These are phyloP conservation scores for Dothiorella sarmentorum DNA, from an alignment of 2,329 filamentous ascomycete species.

Conservation along the genomic window DNA sequence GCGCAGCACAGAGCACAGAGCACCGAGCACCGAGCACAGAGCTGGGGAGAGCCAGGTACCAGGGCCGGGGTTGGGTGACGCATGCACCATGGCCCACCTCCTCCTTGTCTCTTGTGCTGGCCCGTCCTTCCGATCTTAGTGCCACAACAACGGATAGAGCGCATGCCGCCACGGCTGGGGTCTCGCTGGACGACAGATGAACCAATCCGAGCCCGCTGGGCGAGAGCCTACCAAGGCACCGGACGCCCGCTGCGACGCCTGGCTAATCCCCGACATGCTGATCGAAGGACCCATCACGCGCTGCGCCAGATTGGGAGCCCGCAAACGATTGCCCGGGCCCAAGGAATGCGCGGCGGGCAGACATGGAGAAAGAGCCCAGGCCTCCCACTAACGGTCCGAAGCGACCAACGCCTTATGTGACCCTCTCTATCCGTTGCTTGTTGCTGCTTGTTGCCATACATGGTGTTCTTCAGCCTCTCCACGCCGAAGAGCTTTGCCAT, in stretches of 20 bases:
- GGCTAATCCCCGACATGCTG: slow-evolving; percentile 12
- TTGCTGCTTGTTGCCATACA: neutral
- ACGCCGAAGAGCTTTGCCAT: neutral
- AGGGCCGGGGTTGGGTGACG: slow-evolving; percentile 1
- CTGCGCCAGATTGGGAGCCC: slow-evolving; percentile 8
- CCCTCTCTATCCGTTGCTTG: neutral
- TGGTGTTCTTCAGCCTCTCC: neutral
- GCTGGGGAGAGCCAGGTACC: neutral
- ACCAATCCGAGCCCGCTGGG: neutral
- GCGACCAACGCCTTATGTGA: slow-evolving; percentile 12
- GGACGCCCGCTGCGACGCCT: neutral
- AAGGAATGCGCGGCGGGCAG: neutral
- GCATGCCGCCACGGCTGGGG: slow-evolving; percentile 13
- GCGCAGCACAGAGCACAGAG: neutral
- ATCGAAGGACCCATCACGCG: slow-evolving; percentile 12
- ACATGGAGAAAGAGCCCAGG: slow-evolving; percentile 5
- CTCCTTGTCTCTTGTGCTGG: slow-evolving; percentile 8
- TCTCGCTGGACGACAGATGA: neutral
- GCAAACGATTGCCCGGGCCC: neutral
- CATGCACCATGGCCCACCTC: slow-evolving; percentile 7
- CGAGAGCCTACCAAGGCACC: slow-evolving; percentile 2
- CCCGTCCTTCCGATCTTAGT: slow-evolving; percentile 10
- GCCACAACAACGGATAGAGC: slow-evolving; percentile 10
- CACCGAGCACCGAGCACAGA: neutral
- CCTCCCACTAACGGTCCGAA: slow-evolving; percentile 17